These are phyloP conservation scores for Coprinopsis strossmayeri DNA, from an alignment of 768 basidiomycete genomes.

Conservation along the genomic window DNA sequence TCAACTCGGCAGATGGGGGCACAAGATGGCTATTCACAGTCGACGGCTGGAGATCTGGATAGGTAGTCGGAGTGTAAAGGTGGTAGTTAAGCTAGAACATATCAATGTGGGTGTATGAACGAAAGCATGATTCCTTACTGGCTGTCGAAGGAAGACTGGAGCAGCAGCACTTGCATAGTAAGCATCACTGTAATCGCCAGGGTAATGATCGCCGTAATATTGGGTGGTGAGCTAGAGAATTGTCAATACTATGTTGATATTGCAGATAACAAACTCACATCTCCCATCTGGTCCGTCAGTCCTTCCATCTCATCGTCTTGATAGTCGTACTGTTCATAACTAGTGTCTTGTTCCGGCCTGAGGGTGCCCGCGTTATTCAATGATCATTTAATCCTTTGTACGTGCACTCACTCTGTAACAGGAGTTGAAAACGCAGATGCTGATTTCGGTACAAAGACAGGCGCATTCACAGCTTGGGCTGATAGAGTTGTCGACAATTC, in stretches of 20 bases:
- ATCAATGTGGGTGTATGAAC: not conserved
- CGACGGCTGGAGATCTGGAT: constrained; percentile 45
- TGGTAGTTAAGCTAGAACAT: constrained; percentile 78
- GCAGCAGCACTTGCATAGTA: constrained; percentile 20
- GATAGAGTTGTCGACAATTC: constrained; percentile 28
- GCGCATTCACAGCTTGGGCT: constrained; percentile 72
- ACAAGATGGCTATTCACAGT: constrained; percentile 62
- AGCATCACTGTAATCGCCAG: constrained; percentile 13
- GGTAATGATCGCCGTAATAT: constrained; percentile 25
- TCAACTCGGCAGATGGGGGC: constrained; percentile 35
- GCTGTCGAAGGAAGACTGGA: constrained; percentile 56
- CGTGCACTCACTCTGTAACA: not conserved
- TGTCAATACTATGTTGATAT: not conserved
- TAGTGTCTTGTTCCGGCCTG: too few relatives aligned
- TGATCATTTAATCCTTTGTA: too few relatives aligned
- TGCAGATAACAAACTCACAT: not conserved
- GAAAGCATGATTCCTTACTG: constrained; percentile 34
- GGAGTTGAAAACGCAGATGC: constrained; percentile 20
- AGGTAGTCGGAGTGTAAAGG: constrained; percentile 72
- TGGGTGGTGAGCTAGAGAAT: constrained; percentile 21
- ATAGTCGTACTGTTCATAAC: not conserved
- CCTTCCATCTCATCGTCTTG: not conserved
- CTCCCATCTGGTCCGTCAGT: constrained; percentile 8
- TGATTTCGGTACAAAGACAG: constrained; percentile 76
- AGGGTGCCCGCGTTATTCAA: too few relatives aligned